These are phyloP conservation scores for Aethionema arabicum DNA, from an alignment of 345 rosid species.

Conservation along the genomic window DNA sequence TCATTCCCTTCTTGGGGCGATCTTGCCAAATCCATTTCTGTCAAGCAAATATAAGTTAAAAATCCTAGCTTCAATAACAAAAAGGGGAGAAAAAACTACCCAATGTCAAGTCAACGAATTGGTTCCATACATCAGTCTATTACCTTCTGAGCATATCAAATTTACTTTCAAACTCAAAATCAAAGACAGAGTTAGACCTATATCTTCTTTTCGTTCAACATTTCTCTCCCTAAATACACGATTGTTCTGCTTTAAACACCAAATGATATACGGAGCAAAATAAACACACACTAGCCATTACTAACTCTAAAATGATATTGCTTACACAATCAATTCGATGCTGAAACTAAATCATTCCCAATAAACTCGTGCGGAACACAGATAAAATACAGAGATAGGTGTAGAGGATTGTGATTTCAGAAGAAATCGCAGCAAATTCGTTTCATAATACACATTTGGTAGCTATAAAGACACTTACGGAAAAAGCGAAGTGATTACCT, in stretches of 20 bases:
- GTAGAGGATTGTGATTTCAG: too few species aligned
- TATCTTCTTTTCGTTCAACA: neutral
- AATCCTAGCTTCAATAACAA: neutral
- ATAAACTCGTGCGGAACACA: neutral
- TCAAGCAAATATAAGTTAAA: neutral
- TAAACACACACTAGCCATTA: neutral
- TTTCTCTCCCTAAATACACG: too few species aligned
- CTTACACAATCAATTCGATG: neutral
- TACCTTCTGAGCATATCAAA: too few species aligned
- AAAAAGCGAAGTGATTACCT: neutral
- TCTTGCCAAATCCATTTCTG: neutral
- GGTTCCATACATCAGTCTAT: neutral
- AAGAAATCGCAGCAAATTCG: too few species aligned
- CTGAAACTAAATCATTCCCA: neutral
- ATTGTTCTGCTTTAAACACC: too few species aligned
- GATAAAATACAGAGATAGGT: too few species aligned
- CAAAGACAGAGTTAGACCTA: neutral
- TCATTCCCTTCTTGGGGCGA: accelerated
- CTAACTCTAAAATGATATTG: neutral
- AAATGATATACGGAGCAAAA: neutral
- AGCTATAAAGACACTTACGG: too few species aligned
- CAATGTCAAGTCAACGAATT: too few species aligned
- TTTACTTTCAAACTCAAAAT: neutral
- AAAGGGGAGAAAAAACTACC: neutral
- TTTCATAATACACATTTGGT: too few species aligned